Evolutionary conservation across 2,329 filamentous ascomycete species (phyloP).

Genomic region (Cercospora sp.): DNA sequence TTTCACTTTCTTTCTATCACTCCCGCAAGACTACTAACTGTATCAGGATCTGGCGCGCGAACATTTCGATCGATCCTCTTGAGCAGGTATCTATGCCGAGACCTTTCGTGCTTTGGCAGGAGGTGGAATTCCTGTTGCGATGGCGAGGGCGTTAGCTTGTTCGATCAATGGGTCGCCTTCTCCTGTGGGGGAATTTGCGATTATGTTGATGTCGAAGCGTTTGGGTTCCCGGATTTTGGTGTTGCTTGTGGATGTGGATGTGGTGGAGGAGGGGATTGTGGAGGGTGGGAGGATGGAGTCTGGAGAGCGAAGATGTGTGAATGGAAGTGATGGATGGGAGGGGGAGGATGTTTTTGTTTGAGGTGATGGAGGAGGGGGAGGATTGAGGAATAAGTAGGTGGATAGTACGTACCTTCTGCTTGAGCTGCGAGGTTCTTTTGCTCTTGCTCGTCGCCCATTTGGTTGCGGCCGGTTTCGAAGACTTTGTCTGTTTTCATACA

Average conservation of each 20-base stretch:
- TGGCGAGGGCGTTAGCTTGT: slow-evolving; percentile 26
- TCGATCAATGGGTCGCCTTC: slow-evolving; percentile 22
- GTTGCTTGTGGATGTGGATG: not conserved
- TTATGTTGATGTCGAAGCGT: slow-evolving; percentile 17
- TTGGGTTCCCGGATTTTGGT: not conserved
- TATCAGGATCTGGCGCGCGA: not conserved
- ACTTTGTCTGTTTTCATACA: slow-evolving; percentile 51
- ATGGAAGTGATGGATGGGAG: not conserved
- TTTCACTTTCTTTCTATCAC: not conserved
- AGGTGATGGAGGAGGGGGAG: not conserved
- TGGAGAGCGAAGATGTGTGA: not conserved
- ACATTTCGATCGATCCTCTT: not conserved
- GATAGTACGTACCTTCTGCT: slow-evolving; percentile 13
- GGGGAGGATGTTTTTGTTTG: not conserved
- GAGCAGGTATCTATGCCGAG: not conserved
- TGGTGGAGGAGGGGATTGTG: not conserved
- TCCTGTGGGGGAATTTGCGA: not conserved
- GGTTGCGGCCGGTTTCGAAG: slow-evolving; percentile 51
- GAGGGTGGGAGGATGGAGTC: not conserved
- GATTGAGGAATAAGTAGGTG: no score
- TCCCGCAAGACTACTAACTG: no score
- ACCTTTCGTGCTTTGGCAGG: not conserved
- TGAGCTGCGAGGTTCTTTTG: slow-evolving; percentile 15
- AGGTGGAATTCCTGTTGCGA: slow-evolving; percentile 28
- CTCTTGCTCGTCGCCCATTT: slow-evolving; percentile 41